These are phyloP conservation scores for Sinapis alba DNA, from an alignment of 441 rosid species.

Conservation along the genomic window DNA sequence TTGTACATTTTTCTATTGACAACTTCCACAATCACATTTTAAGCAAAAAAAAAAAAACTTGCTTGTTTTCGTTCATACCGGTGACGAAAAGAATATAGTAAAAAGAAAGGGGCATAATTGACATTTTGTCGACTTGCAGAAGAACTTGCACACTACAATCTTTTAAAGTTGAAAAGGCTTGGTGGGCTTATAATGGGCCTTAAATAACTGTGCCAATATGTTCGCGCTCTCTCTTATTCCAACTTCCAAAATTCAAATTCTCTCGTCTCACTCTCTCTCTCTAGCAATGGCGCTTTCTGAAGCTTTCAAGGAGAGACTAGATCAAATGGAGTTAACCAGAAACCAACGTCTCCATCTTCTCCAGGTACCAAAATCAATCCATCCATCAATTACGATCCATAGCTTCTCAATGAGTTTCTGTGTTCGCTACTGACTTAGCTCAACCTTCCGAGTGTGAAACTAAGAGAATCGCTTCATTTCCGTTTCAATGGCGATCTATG, in stretches of 20 bases:
- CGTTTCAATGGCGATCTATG: neutral
- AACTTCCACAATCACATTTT: conserved; percentile 2
- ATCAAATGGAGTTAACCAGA: conserved; percentile 65
- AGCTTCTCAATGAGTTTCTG: neutral
- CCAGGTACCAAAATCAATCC: conserved; percentile 48
- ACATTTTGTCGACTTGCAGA: neutral
- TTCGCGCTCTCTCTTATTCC: neutral
- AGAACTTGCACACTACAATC: neutral
- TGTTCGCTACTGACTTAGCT: neutral
- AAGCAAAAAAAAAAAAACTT: too few relatives aligned
- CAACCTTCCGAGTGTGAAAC: neutral
- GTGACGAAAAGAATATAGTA: too few relatives aligned
- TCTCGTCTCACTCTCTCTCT: neutral
- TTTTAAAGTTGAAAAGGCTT: neutral
- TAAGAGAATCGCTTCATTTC: neutral
- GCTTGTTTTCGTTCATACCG: too few relatives aligned
- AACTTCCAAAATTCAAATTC: conserved; percentile 16
- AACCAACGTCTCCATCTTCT: conserved; percentile 62
- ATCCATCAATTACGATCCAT: neutral
- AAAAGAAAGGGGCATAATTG: neutral
- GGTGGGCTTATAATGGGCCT: conserved; percentile 29
- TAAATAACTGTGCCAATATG: neutral
- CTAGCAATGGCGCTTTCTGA: conserved; percentile 60
- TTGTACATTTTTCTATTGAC: neutral
- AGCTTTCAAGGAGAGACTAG: conserved; percentile 72